Conservation (phyloP, 306 rosid species). For the Rosa chinensis region DNA sequence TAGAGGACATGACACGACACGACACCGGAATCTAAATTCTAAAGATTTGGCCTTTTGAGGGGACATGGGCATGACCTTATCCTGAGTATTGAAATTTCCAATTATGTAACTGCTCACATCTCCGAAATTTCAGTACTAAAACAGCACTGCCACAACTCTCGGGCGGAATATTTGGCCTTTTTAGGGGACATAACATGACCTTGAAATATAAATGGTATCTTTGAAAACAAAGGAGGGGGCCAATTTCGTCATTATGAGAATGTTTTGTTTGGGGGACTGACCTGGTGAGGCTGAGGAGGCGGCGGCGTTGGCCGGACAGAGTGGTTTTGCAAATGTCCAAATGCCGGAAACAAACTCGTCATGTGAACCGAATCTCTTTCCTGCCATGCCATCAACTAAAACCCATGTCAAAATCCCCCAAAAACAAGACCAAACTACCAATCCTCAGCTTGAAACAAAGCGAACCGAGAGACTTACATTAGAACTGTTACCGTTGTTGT, state of each 20-base stretch:
- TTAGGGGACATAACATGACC: not conserved
- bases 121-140: not conserved
- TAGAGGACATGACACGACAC: not conserved
- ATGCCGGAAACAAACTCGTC: conserved; percentile 61
- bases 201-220: not conserved
- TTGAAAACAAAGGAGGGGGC: not conserved
- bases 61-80: not conserved
- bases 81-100: not conserved
- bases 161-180: not conserved
- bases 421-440: not conserved
- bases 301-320: conserved; percentile 64
- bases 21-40: not conserved
- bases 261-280: not conserved
- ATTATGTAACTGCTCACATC: not conserved
- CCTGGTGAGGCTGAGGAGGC: conserved; percentile 78
- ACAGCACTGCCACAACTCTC: not conserved
- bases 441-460: not conserved
- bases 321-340: conserved; percentile 66
- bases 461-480: conserved; percentile 40
- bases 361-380: conserved; percentile 71
- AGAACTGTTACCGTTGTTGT: conserved; percentile 36
- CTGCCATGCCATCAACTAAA: conserved; percentile 32
- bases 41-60: not conserved
- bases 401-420: not conserved
- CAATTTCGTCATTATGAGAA: conserved; percentile 2